Evolutionary conservation across 2,329 filamentous ascomycete genomes (phyloP).

Genomic region (Lasiodiplodia citricola): DNA sequence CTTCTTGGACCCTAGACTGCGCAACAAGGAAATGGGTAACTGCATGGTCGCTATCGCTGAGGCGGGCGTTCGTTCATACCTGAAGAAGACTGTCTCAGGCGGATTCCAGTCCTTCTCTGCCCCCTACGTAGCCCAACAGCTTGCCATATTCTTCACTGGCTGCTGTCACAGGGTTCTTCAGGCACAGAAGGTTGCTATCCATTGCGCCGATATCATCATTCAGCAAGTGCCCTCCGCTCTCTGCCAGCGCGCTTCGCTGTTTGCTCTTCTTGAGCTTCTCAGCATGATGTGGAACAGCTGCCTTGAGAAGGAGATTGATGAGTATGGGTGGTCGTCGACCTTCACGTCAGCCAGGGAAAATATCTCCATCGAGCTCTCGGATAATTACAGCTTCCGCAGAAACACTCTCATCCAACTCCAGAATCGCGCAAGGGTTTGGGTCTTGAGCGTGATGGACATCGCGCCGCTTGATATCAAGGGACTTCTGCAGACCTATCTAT

Average conservation of each 20-base stretch:
- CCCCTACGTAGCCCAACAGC: constrained; percentile 85
- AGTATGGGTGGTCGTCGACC: constrained; percentile 84
- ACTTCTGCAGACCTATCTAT: constrained; percentile 89
- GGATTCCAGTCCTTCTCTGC: constrained; percentile 82
- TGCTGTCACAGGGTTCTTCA: constrained; percentile 94
- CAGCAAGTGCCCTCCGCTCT: constrained; percentile 84
- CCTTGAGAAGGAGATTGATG: constrained; percentile 89
- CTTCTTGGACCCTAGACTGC: constrained; percentile 89
- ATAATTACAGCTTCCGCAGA: constrained; percentile 84
- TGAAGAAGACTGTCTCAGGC: constrained; percentile 75
- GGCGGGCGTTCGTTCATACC: constrained; percentile 79
- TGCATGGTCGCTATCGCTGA: constrained; percentile 68
- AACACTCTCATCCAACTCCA: constrained; percentile 80
- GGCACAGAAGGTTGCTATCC: constrained; percentile 84
- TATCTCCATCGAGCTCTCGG: constrained; percentile 87
- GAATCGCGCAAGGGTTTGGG: constrained; percentile 78
- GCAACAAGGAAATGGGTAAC: constrained; percentile 63
- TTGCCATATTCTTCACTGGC: constrained; percentile 81
- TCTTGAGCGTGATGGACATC: constrained; percentile 77
- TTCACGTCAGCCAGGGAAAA: constrained; percentile 79
- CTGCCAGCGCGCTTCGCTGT: constrained; percentile 87
- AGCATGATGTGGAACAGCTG: constrained; percentile 96
- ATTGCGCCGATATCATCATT: constrained; percentile 85
- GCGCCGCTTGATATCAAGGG: constrained; percentile 95
- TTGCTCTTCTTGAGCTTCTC: constrained; percentile 88